Conservation (phyloP, 2,329 filamentous ascomycete genomes). For the Xylaria sp. region DNA sequence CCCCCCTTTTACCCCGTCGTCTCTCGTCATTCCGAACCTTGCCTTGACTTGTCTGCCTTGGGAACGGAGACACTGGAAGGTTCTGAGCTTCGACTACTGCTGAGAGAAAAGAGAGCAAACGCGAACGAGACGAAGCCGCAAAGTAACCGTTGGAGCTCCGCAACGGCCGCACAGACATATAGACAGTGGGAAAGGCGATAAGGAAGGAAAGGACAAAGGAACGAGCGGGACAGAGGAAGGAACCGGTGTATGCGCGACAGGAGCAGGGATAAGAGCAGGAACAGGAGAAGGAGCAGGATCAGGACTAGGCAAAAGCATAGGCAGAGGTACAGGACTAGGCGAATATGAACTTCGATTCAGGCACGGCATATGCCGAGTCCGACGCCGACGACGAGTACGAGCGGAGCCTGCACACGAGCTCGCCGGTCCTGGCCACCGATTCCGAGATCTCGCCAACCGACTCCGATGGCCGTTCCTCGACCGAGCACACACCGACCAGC, state of each 20-base stretch:
- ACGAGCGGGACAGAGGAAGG: not conserved
- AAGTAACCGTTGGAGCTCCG: not conserved
- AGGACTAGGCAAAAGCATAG: not conserved
- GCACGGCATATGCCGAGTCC: constrained; percentile 70
- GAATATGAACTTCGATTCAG: constrained; percentile 57
- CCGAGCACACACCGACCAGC: constrained; percentile 74
- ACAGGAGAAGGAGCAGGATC: not conserved
- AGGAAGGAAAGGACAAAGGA: not conserved
- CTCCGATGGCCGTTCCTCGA: constrained; percentile 62
- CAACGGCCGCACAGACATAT: not conserved
- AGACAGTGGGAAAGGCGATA: not conserved
- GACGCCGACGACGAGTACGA: constrained; percentile 82
- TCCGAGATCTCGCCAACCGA: constrained; percentile 66
- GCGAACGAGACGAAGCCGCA: not conserved
- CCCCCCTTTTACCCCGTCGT: not conserved
- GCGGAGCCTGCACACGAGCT: constrained; percentile 62
- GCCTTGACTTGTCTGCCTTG: not conserved
- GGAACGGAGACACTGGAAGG: not conserved
- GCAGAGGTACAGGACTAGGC: not conserved
- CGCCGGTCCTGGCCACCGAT: constrained; percentile 59
- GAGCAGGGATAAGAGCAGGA: not conserved
- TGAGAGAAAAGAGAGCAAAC: not conserved
- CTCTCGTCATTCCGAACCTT: constrained; percentile 1
- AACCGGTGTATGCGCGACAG: not conserved
- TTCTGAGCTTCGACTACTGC: not conserved